A percentile compares a stretch with the other conserved stretches of the same genome.
phyloP scores from a whole-genome alignment of 148 eudicot species.

The Beta vulgaris region DNA sequence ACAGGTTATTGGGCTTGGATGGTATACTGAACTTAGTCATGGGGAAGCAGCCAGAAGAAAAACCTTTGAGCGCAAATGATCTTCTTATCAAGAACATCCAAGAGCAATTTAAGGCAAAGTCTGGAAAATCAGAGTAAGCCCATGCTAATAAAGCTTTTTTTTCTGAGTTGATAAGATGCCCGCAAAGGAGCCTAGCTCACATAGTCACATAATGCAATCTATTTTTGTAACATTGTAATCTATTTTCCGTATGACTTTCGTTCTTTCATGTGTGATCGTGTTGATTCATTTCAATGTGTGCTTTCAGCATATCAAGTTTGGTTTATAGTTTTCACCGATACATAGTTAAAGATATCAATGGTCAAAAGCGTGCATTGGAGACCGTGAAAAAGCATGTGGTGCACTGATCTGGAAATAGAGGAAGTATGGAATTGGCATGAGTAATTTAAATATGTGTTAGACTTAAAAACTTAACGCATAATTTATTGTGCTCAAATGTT shows the following conservation, averaged over 20 bases:
- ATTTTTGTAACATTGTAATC: too few relatives aligned
- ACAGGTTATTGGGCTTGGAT: slow-evolving; percentile 88
- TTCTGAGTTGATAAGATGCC: neutral
- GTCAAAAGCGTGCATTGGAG: too few relatives aligned
- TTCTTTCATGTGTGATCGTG: too few relatives aligned
- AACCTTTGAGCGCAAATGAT: slow-evolving; percentile 89
- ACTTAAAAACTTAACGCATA: neutral
- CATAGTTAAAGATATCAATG: too few relatives aligned
- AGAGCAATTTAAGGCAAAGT: slow-evolving; percentile 91
- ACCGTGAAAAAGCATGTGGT: too few relatives aligned
- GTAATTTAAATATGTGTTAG: too few relatives aligned
- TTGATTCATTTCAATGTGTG: too few relatives aligned
- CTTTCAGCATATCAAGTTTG: too few relatives aligned
- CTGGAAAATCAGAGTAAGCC: slow-evolving; percentile 94
- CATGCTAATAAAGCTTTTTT: neutral
- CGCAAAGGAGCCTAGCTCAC: neutral
- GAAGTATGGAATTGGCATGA: too few relatives aligned
- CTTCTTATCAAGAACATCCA: slow-evolving; percentile 86
- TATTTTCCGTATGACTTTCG: too few relatives aligned
- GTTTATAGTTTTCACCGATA: too few relatives aligned
- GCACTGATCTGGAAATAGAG: too few relatives aligned
- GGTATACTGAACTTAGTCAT: slow-evolving; percentile 87
- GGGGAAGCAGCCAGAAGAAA: slow-evolving; percentile 94
- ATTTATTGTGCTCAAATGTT: neutral
- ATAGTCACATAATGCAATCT: neutral